Base-by-base conservation (phyloP, 75 land plant genomes). In the Selaginella moellendorffii region DNA sequence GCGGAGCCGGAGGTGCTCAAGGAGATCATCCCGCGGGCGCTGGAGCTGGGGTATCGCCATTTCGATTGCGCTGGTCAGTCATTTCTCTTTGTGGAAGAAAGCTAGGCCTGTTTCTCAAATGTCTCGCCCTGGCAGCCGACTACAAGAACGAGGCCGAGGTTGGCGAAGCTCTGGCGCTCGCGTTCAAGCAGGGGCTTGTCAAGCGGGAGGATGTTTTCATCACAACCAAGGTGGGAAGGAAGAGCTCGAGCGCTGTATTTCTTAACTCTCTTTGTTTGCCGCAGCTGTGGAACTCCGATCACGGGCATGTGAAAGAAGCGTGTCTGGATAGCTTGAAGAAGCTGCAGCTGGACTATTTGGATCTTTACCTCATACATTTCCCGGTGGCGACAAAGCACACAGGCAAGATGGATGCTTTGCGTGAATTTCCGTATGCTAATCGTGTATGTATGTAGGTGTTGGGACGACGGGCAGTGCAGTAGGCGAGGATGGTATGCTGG, bases 271-370 rank as follows among this genome's bases (percentile, higher is more conserved):
- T n/a, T n/a, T 66, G 30, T 29, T 26, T 30, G 2, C 42, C 52
- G 62, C 81, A 89, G 96, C 81, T 89, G 17, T 93, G 99, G 99
- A 93, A 86, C 63, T 86, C 97, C 27, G 99, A 93, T 63, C 99
- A 93, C 69, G 87, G 87, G 21, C 96, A 88, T 74, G 97, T 88
- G 42, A 53, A 78, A 22, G 96, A 83, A 64, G 99, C 99, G 19
- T 93, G 96, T 51, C 72, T 88, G 68, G 99, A 85, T 61, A 93
- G 96, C 65, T 71, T 93, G 76, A 89, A 82, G 83, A 93, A 93
- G 58, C 83, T 93, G 0, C 75, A 81, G 71, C 70, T 93, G n/a
- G 85, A 88, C 18, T 93, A 89, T 77, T 63, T 93, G 74, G 99
- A 93, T 72, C 79, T 93, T 0, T 89, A 86, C 69, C 80, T 89